Base-by-base conservation (phyloP, 1,284 basidiomycete genomes). In the Ustanciosporium gigantosporum region DNA sequence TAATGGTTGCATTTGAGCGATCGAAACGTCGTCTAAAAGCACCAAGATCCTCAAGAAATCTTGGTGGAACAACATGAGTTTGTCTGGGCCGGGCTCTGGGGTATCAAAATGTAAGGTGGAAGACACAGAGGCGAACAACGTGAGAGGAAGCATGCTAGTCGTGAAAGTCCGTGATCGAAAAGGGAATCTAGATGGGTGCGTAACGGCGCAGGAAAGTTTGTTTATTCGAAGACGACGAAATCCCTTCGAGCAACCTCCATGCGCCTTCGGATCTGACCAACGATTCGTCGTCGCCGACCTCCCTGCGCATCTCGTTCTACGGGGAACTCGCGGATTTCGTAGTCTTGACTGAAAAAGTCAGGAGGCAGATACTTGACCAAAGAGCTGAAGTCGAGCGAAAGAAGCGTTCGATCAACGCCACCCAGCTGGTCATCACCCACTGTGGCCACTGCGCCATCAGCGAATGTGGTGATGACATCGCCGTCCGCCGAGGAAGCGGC, bases 231-330 rank as follows among this genome's bases (percentile, higher is more conserved):
- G 9, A 74, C 69, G 16, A 77, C 72, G 43, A 77, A 68, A 22
- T 77, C 70, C 24, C 74, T 38, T 17, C 71, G 47, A 0, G 69
- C 67, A 11, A 77, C 59, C 43, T 76, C 68, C 51, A 77, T 68
- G 9, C 72, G 46, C 9, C 74, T 46, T 3, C 73, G 52, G 31
- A 77, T 56, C 27, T 73, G 59, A 3, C 67, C 70, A 8, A 77
- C 59, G 15, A 75, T 47, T 22, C 74, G 48, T 36, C 59, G 57
- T 13, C 66, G 52, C 16, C 72, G 57, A 17, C 61, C 61, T 16
- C 66, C 70, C 36, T 53, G 56, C 4, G 48, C 66, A 16, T 60
- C 64, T 22, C 68, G 58, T 39, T 77, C 74, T 7, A 77, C 73
- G 9, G 68, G 69, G 35, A 68, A 67, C 44, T 69, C 68, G 19